Conservation (phyloP, 371 early-diverging fungal species). For the Globomyces sp. region DNA sequence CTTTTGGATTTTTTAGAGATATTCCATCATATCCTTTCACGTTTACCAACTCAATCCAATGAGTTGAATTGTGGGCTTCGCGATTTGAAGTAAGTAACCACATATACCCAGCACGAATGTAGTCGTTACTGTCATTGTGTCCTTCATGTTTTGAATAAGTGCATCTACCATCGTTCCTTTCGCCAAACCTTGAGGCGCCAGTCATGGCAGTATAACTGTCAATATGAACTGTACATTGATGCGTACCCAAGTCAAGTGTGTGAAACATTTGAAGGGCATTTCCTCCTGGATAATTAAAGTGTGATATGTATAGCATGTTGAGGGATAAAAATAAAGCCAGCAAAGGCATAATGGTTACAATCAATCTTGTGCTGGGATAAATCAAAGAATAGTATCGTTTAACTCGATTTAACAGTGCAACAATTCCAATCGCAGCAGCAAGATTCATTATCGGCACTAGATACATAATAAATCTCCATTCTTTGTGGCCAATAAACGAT, state of each 20-base stretch:
- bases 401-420: not conserved
- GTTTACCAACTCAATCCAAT: no score
- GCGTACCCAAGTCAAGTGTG: not conserved
- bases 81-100: no score
- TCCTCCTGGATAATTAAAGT: conserved; percentile 89
- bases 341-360: not conserved
- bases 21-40: no score
- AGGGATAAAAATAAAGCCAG: conserved; percentile 31
- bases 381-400: not conserved
- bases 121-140: no score
- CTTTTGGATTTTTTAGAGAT: no score
- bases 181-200: conserved; percentile 74
- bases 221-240: conserved; percentile 57
- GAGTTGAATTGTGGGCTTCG: no score
- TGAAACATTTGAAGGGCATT: conserved; percentile 60
- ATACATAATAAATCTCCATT: conserved; percentile 94
- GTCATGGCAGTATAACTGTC: conserved; percentile 83
- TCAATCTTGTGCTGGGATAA: not conserved
- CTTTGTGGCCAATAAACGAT: conserved; percentile 88
- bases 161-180: no score
- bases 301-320: conserved; percentile 61
- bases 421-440: conserved; percentile 55
- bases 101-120: no score
- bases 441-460: conserved; percentile 81
- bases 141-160: no score